Evolutionary conservation across 2,329 filamentous ascomycete genomes (phyloP), one percentile per base, ranked within the genome.

Genomic region (Phialophora macrospora): DNA sequence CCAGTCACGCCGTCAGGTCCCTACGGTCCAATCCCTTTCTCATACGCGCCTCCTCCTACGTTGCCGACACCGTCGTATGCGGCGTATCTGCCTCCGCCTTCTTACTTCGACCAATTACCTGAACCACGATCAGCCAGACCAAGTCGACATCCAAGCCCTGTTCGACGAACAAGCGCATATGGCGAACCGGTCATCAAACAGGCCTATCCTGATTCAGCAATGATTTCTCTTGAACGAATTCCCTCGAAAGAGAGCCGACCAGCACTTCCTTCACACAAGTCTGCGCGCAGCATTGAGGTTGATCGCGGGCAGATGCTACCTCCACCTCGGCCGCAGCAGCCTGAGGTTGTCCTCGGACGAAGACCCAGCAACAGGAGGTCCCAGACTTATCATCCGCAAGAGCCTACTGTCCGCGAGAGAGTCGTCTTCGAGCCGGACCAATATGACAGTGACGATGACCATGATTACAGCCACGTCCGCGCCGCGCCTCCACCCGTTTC

Each of bases 301-400:
- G 70, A 72, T 49, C 63, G 66, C 12, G 55, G 58, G 4, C 60
- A 60, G 11, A 72, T 72, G 70, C 68, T 66, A 17, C 70, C 70
- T 6, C 70, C 70, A 48, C 54, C 66, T 38, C 69, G 67, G 48
- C 65, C 66, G 2, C 54, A 60, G 54, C 62, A 60, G 17, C 24
- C 60, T n/a, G 65, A 68, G 14, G 48, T 62, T 2, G 58, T 60
- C 11, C 46, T 64, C 8, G 30, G 57, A 9, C 66, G 64, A 12
- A 44, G 68, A 59, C 70, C 70, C 38, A 65, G 68, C 51, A 59
- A 46, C 17, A 55, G 66, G 52, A 68, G 70, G 49, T 41, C 70
- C 14, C 66, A 68, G 17, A 66, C 70, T 3, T 70, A 70, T 59
- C 66, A 70, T 51, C 44, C 64, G 5, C 55, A 66, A 32, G 56